These are phyloP conservation scores for Cutaneotrichosporon dermatis DNA, from an alignment of 1,284 basidiomycete species.

Conservation along the genomic window DNA sequence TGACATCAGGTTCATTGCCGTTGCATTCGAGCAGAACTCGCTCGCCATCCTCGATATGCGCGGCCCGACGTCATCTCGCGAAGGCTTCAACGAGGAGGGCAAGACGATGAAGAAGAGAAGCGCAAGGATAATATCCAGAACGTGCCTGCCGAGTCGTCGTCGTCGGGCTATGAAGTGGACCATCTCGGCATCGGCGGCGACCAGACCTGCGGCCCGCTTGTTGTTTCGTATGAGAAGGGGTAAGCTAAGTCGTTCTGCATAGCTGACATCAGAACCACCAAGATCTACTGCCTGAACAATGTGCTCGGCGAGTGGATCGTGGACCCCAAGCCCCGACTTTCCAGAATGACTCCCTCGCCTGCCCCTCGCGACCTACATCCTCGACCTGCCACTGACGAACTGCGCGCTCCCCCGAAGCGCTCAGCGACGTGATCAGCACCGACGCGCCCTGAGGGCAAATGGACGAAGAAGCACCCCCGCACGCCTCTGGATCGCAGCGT, in stretches of 20 bases:
- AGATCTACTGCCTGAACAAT: constrained; percentile 58
- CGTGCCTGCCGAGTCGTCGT: constrained; percentile 42
- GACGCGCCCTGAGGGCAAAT: constrained; percentile 20
- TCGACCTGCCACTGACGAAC: constrained; percentile 58
- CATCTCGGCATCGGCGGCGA: constrained; percentile 60
- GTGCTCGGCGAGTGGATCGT: constrained; percentile 55
- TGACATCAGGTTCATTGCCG: constrained; percentile 61
- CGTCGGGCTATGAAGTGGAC: constrained; percentile 63
- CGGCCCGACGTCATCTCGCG: constrained; percentile 60
- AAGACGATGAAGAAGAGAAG: constrained; percentile 45
- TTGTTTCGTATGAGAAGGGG: constrained; percentile 62
- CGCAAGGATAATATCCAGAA: constrained; percentile 45
- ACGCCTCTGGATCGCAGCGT: constrained; percentile 53
- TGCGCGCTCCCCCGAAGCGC: constrained; percentile 34
- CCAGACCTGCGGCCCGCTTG: constrained; percentile 57
- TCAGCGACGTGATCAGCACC: constrained; percentile 14
- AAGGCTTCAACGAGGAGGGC: constrained; percentile 45
- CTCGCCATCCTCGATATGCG: constrained; percentile 67
- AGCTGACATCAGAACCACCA: constrained; percentile 46
- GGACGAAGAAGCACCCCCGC: constrained; percentile 32
- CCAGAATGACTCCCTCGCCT: constrained; percentile 50
- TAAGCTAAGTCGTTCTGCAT: constrained; percentile 16
- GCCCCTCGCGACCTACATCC: constrained; percentile 60
- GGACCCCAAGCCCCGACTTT: constrained; percentile 53
- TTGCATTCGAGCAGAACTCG: constrained; percentile 60